phyloP scores from a whole-genome alignment of 1,284 basidiomycete species.

The Ustilago crameri region DNA sequence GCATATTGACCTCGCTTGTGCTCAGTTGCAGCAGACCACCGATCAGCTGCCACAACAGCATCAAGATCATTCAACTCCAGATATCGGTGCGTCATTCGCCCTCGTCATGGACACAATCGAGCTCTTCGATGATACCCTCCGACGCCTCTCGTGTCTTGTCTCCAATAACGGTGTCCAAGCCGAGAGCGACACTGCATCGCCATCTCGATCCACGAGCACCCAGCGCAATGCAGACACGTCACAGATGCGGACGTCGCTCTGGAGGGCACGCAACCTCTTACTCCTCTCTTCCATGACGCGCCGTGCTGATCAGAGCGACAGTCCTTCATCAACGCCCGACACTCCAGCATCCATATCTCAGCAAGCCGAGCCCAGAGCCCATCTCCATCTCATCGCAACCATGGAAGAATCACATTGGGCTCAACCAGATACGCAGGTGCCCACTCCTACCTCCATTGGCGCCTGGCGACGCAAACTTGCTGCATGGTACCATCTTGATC shows the following conservation, averaged over 20 bases:
- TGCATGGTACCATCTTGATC: constrained; percentile 39
- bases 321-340: neutral
- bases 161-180: constrained; percentile 10
- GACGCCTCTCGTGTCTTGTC: constrained; percentile 29
- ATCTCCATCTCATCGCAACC: constrained; percentile 29
- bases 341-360: neutral
- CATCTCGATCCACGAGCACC: neutral
- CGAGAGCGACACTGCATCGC: neutral
- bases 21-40: constrained; percentile 24
- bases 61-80: neutral
- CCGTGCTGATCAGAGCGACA: constrained; percentile 6
- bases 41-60: neutral
- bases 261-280: constrained; percentile 36
- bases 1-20: constrained; percentile 30
- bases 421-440: constrained; percentile 5
- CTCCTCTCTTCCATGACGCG: constrained; percentile 29
- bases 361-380: constrained; percentile 21
- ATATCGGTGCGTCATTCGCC: constrained; percentile 23
- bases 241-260: constrained; percentile 28
- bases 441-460: constrained; percentile 18
- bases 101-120: constrained; percentile 43
- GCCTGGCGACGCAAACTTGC: constrained; percentile 42
- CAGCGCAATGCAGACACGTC: constrained; percentile 21
- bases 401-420: constrained; percentile 39
- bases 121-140: constrained; percentile 38